Base-by-base conservation (phyloP, 371 early-diverging fungal species). In the Circinella minor region DNA sequence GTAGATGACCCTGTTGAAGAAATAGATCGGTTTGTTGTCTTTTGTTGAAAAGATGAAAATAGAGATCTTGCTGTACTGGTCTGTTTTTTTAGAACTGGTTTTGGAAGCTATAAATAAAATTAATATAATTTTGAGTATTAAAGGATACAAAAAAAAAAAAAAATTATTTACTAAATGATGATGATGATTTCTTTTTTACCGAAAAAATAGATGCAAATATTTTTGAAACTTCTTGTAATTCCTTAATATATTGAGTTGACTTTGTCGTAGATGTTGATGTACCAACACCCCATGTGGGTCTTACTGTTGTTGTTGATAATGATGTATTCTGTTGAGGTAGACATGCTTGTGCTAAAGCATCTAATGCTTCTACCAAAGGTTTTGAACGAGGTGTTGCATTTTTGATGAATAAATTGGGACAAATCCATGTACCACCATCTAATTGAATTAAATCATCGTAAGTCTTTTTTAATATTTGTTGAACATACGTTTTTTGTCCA, bases 361-460 rank as follows among this genome's bases (percentile, higher is more conserved):
- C 55, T 27, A 71, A 20, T 46, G 67, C 48, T 27, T 61, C 61
- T 13, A 61, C 48, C 46, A 66, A 63, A 10, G 71, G 47, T 5
- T 61, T 66, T 9, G 71, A 59, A 11, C 71, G 48, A 4, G 61
- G 67, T 15, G 54, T 18, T 0, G 20, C 39, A 10, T 63, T 51
- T 15, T 36, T 61, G 4, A 54, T 66, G 49, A 73, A 79, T 8
- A 79, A 18, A 17, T 74, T 61, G 7, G 71, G 69, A 3, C 75
- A 67, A 20, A 55, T 66, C 79, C 79, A 79, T 34, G 69, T 48
- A 0, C 68, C 68, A 4, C 69, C 76, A 2, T 70, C 74, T 13
- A 79, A 20, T 37, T 72, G 67, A 4, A 70, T 62, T 13, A 76
- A 48, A 11, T 71, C 11, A 4, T 70, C 61, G 47, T 62, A 65